Evolutionary conservation across 1,139 yeast species (phyloP), one percentile per base, ranked within the genome.

Genomic region (Insectozyma bohioensis): DNA sequence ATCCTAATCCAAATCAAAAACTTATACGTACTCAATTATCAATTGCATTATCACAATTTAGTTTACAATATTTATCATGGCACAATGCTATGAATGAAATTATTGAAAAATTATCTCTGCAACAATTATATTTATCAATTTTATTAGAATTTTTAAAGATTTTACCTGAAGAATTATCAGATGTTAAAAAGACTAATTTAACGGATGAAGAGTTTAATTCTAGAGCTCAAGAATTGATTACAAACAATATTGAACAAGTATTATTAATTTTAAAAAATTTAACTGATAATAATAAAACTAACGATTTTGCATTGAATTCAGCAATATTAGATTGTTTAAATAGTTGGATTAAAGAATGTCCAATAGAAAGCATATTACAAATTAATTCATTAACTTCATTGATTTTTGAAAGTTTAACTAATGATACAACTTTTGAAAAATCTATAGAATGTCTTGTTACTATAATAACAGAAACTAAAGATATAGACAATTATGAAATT

Each of bases 331-430:
- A 79, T 44, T 85, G 95, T 56, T 67, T 92, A 42, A 81, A 82
- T 48, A 83, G 95, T 20, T 92, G 98, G 98, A 78, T 92, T 37
- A 75, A 74, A 43, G 98, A 92, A 54, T 77, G 87, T 33, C 85
- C 92, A 3, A 71, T 87, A 22, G 82, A 77, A 35, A 70, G 77
- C 33, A 65, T 90, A 20, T 58, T 87, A 31, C 66, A 76, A 12
- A 75, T 85, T 23, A 72, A 80, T 12, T 62, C 81, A 1, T 61
- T 92, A 31, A 76, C 90, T 17, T 66, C 75, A 10, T 61, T 88
- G 36, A 75, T 90, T 17, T 85, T 88, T 54, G 72, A 70, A 34
- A 83, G 95, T 1, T 63, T 92, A 30, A 53, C 72, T 7, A 66
- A 72, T 33, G 84, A 79, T 20, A 78, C 77, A 15, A 76, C 86